phyloP scores from a whole-genome alignment of 441 rosid genomes.

The Arabidopsis hybrid region DNA sequence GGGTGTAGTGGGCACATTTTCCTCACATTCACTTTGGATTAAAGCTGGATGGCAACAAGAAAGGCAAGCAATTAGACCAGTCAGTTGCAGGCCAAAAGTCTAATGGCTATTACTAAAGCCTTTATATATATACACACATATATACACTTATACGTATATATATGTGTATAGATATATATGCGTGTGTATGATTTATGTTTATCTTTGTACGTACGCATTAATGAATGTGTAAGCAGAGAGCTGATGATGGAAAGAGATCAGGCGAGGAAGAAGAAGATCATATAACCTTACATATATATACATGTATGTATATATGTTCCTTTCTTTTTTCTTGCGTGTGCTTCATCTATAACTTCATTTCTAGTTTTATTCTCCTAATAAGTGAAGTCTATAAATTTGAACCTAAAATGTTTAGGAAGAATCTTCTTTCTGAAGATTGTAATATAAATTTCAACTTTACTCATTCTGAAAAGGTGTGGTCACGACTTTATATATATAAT shows the following conservation, averaged over 20 bases:
- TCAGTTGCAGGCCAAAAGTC: constrained; percentile 65
- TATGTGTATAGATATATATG: neutral
- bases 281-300: constrained; percentile 31
- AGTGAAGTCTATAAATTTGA: constrained; percentile 40
- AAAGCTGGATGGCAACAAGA: constrained; percentile 86
- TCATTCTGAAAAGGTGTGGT: constrained; percentile 40
- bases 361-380: constrained; percentile 41
- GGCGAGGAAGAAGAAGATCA: constrained; percentile 41
- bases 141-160: neutral
- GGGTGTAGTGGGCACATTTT: constrained; percentile 97
- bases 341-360: constrained; percentile 37
- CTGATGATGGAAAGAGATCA: constrained; percentile 33
- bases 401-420: constrained; percentile 33
- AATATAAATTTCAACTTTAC: constrained; percentile 30
- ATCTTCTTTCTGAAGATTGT: constrained; percentile 36
- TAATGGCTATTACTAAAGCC: constrained; percentile 68
- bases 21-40: constrained; percentile 95
- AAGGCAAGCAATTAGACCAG: constrained; percentile 66
- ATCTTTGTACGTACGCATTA: constrained; percentile 29
- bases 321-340: constrained; percentile 31
- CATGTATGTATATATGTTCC: constrained; percentile 33
- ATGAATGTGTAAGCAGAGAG: constrained; percentile 34
- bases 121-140: constrained; percentile 2
- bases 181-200: constrained; percentile 26
- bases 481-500: constrained; percentile 17